Evolutionary conservation across 2,329 filamentous ascomycete species (phyloP), one percentile per base, ranked within the genome.

Genomic region (Alternaria arborescens): DNA sequence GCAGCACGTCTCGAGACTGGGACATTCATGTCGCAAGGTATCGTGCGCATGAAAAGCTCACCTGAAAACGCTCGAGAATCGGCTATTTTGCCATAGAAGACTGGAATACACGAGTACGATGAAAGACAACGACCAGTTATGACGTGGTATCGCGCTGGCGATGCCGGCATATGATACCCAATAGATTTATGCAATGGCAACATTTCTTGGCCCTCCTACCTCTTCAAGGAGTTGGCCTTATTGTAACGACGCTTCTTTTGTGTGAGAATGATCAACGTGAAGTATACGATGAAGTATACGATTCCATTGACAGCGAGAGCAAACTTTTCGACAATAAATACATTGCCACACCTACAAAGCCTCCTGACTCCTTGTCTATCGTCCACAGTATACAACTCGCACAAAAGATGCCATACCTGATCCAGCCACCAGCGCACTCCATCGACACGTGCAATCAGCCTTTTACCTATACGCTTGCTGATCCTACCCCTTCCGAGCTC

Each of bases 101-200:
- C 40, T 48, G 38, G 30, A 24, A 18, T 18, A 20, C 12, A 11
- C 28, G 2, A 32, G 18, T 38, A 32, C 14, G 14, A 26, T 18
- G 34, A 43, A 41, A 55, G 16, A 47, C 38, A 18, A 54, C 44
- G 40, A 47, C 46, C 30, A 20, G 47, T 53, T 34, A 11, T 32
- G 12, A 32, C n/a, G 41, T 24, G 32, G 44, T 34, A 28, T 8
- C 24, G 46, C 46, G 46, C 46, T 38, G 22, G 38, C 22, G 44
- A 36, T 34, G 32, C n/a, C 36, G 34, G 14, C 18, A 57, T 32
- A 56, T 52, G 64, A 64, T 65, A 67, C 56, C 62, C 54, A 26
- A 34, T 58, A 62, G 50, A 47, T 41, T 34, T 26, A 22, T 55
- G 58, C 55, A 68, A 60, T 58, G 51, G 40, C 20, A 52, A 52